Evolutionary conservation across 305 asterid genomes (phyloP), one percentile per base, ranked within the genome.

Genomic region (Solanum hybrid): DNA sequence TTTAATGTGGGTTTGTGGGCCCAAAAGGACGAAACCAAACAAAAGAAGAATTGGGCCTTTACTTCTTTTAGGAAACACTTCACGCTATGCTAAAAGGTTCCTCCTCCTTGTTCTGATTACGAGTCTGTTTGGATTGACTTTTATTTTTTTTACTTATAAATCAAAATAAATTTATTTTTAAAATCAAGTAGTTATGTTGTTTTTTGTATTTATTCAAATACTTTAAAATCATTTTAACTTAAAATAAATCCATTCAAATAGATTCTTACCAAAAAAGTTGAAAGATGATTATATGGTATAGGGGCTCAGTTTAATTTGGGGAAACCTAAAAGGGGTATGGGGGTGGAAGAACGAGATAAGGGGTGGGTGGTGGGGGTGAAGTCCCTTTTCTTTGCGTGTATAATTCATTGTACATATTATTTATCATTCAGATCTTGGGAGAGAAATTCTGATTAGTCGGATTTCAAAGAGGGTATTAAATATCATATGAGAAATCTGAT

Each of bases 41-140:
- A 9, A 90, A 92, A 36, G 92, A 27, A 87, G 87, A 38, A 41
- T 36, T 86, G 90, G 38, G 91, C 5, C 20, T 89, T 92, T 91
- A 33, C 90, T 90, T 92, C 92, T 93, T 94, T 93, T 92, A 89
- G 94, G 94, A 92, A 93, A 93, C 94, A 93, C 61, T 41, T 61
- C 73, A 26, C 26, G 2, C 70, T 70, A 33, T 80, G 90, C 85
- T 90, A 77, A 90, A 17, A 20, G 20, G 0, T 68, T 38, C 9
- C 15, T 38, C 24, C 6, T 20, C 11, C 14, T 26, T 39, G 15
- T 29, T 2, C 2, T 1, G 3, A 75, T 61, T 57, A 51, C n/a
- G 70, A 6, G 24, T 17, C 4, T 17, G 24, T 57, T 57, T 57
- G 5, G 0, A 20, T 57, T 3, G 11, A 17, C 0, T 20, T 20